phyloP scores from a whole-genome alignment of 768 basidiomycete genomes.

The Mycena crocata region DNA sequence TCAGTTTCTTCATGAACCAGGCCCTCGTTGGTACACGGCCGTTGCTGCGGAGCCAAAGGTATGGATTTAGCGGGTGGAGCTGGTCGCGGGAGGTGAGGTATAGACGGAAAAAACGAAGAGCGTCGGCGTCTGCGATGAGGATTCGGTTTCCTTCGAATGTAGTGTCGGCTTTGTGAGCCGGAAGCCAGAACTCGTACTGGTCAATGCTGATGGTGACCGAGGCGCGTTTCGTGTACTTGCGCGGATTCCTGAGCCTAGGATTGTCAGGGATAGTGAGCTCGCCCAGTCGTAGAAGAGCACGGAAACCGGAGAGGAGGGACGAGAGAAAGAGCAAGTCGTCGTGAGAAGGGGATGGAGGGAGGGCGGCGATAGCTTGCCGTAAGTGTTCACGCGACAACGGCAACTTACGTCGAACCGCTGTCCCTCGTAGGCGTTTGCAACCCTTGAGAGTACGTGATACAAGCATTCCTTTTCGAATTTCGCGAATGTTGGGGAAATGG shows the following conservation, averaged over 20 bases:
- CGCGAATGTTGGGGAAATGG: neutral
- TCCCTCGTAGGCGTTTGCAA: neutral
- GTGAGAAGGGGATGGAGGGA: neutral
- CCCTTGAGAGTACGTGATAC: neutral
- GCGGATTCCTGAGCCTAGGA: neutral
- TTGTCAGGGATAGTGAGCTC: slow-evolving; percentile 37
- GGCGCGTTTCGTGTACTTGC: slow-evolving; percentile 30
- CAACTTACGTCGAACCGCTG: slow-evolving; percentile 37
- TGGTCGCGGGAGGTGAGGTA: slow-evolving; percentile 37
- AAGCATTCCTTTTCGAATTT: neutral
- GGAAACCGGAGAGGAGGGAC: slow-evolving; percentile 34
- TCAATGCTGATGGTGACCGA: slow-evolving; percentile 6
- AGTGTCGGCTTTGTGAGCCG: too few species aligned
- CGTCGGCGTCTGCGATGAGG: neutral
- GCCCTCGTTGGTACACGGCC: slow-evolving; percentile 40
- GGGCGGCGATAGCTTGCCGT: too few species aligned
- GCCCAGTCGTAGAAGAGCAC: slow-evolving; percentile 34
- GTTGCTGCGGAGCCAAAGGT: slow-evolving; percentile 38
- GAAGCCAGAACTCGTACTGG: slow-evolving; percentile 33
- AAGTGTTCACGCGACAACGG: slow-evolving; percentile 40
- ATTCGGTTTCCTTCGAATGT: slow-evolving; percentile 16
- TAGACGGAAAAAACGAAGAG: neutral
- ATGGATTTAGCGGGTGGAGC: slow-evolving; percentile 23
- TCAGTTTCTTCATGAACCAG: slow-evolving; percentile 43
- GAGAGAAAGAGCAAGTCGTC: slow-evolving; percentile 33